Evolutionary conservation across 805 yeast species (phyloP), one percentile per base, ranked within the genome.

Genomic region (Danielozyma ontarioensis): DNA sequence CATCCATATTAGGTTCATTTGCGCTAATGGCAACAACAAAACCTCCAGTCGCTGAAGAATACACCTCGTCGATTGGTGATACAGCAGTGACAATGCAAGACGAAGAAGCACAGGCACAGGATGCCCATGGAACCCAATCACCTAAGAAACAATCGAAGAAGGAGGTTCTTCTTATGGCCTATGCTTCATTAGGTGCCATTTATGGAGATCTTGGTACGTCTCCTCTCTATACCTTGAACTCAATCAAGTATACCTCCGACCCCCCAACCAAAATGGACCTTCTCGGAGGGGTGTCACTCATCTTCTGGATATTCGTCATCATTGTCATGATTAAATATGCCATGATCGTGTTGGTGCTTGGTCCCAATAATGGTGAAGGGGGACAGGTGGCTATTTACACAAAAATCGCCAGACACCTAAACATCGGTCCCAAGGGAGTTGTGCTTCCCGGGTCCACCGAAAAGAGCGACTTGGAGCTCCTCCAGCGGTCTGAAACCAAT

Each of bases 331-430:
- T 67, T 47, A 77, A 77, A 45, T 77, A 77, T 44, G 57, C 70
- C 12, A 45, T 66, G 26, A 51, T 77, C 31, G 80, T 76, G 7
- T 57, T 76, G 30, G 42, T 46, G 13, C 47, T 62, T 28, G 83
- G 80, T 11, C 76, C 78, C 7, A 74, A 76, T 49, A 65, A 72
- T 29, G 78, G 78, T 29, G 80, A 76, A 48, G 82, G 83, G 40
- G 82, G 83, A 1, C 80, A 74, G 39, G 69, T 77, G 22, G 82
- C 83, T n/a, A 68, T 77, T 27, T 77, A 76, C 42, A 72, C 80
- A 15, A 74, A 74, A 46, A 64, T 75, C 22, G 77, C 80, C 4
- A 57, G 76, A 26, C 55, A 58, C 24, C 51, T 75, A 40, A 64
- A 62, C 25, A 55, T 73, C 31, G 76, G 73, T 11, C 74, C 72